Evolutionary conservation across 2,329 filamentous ascomycete genomes (phyloP).

Genomic region (Cadophora sp.): DNA sequence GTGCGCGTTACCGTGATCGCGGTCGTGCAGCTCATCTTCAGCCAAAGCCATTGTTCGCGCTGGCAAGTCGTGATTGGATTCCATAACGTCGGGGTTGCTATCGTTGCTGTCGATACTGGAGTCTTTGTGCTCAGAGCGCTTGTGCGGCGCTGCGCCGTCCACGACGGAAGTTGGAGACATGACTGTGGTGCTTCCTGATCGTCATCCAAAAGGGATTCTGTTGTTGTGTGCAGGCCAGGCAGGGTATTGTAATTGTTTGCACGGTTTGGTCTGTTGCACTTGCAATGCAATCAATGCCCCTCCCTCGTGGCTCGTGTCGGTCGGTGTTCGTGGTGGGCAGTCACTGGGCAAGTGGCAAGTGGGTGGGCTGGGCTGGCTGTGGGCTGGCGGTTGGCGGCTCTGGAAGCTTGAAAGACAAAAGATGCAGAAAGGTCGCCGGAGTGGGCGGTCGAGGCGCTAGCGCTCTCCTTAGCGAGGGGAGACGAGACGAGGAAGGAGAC

Average conservation of each 20-base stretch:
- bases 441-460: background rate
- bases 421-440: slow-evolving; percentile 12
- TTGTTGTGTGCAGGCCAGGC: background rate
- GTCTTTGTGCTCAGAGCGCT: slow-evolving; percentile 26
- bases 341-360: no score
- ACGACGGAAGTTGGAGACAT: slow-evolving; percentile 37
- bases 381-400: no score
- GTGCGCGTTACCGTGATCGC: slow-evolving; percentile 23
- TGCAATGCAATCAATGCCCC: no score
- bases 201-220: slow-evolving; percentile 28
- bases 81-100: slow-evolving; percentile 34
- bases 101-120: slow-evolving; percentile 9
- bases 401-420: background rate
- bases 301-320: no score
- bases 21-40: slow-evolving; percentile 32
- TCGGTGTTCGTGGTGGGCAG: no score
- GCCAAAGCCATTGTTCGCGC: slow-evolving; percentile 36
- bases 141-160: slow-evolving; percentile 27
- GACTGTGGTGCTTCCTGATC: slow-evolving; percentile 24
- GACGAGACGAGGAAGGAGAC: background rate
- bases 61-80: slow-evolving; percentile 41
- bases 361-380: background rate
- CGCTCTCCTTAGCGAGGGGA: no score
- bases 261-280: no score
- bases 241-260: background rate